These are phyloP conservation scores for Crucibulum laeve DNA, from an alignment of 768 basidiomycete species.

Conservation along the genomic window DNA sequence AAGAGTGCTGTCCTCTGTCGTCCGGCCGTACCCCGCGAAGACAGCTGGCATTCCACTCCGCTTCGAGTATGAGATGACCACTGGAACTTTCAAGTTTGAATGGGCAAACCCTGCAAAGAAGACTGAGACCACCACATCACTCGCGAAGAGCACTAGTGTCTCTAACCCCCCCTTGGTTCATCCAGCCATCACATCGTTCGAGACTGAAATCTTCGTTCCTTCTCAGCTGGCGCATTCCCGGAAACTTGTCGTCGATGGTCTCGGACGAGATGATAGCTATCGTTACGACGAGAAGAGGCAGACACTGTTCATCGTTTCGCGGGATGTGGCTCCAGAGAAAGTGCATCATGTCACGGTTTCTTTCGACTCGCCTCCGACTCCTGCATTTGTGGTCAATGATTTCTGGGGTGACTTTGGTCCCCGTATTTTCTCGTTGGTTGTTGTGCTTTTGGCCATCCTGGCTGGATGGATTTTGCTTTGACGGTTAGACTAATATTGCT, in stretches of 20 bases:
- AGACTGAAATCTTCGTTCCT: conserved; percentile 85
- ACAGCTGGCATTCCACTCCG: conserved; percentile 78
- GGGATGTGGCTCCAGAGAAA: conserved; percentile 36
- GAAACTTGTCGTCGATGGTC: conserved; percentile 53
- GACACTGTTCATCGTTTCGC: conserved; percentile 65
- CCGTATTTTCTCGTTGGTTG: conserved; percentile 14
- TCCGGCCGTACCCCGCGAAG: conserved; percentile 90
- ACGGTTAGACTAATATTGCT: not conserved
- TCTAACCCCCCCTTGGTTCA: conserved; percentile 33
- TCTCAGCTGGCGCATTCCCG: conserved; percentile 53
- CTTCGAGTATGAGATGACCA: conserved; percentile 76
- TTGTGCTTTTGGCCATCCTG: conserved; percentile 15
- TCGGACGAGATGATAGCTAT: conserved; percentile 46
- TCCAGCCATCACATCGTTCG: conserved; percentile 39
- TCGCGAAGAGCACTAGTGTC: conserved; percentile 18
- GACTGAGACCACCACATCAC: conserved; percentile 6
- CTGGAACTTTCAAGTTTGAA: conserved; percentile 58
- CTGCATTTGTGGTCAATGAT: conserved; percentile 54
- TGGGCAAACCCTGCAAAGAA: conserved; percentile 46
- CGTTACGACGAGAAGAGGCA: conserved; percentile 62
- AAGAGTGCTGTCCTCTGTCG: conserved; percentile 71
- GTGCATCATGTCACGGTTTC: conserved; percentile 49
- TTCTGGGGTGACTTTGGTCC: conserved; percentile 57
- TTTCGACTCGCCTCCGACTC: conserved; percentile 47
- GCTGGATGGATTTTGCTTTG: conserved; percentile 6